Conservation (phyloP, 176 grass and related monocot genomes). For the Avena eriantha region DNA sequence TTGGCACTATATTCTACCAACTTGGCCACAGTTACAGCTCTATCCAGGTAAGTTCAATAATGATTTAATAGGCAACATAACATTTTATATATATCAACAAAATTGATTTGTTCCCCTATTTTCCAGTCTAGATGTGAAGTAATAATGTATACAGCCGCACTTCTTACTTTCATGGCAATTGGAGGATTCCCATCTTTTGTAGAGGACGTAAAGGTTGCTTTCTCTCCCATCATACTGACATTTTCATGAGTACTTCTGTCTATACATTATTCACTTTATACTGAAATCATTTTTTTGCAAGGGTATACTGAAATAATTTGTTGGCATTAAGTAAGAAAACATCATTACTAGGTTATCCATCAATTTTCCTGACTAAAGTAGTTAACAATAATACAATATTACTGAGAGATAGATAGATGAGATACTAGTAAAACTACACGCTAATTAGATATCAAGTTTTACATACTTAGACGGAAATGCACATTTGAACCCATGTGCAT, state of each 20-base stretch:
- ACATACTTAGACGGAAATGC: too few relatives aligned
- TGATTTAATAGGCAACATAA: not conserved
- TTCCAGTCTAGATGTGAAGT: constrained; percentile 56
- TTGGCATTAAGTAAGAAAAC: not conserved
- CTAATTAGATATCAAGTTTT: too few relatives aligned
- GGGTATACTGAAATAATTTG: not conserved
- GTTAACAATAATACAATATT: not conserved
- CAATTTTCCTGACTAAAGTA: not conserved
- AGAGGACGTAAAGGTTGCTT: constrained; percentile 38
- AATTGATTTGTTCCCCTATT: not conserved
- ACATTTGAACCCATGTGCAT: too few relatives aligned
- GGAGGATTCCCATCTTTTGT: constrained; percentile 64
- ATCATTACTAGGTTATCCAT: not conserved
- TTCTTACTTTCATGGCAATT: constrained; percentile 58
- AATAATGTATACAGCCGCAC: constrained; percentile 48
- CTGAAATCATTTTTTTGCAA: too few relatives aligned
- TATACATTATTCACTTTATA: too few relatives aligned
- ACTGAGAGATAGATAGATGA: not conserved
- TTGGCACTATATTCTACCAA: constrained; percentile 64
- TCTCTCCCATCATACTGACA: not conserved
- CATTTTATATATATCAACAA: not conserved
- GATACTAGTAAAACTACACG: too few relatives aligned
- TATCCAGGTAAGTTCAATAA: constrained; percentile 46
- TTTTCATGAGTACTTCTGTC: not conserved
- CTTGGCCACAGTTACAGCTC: constrained; percentile 54